Evolutionary conservation across 768 basidiomycete species (phyloP).

Genomic region (Kwoniella dejecticola): DNA sequence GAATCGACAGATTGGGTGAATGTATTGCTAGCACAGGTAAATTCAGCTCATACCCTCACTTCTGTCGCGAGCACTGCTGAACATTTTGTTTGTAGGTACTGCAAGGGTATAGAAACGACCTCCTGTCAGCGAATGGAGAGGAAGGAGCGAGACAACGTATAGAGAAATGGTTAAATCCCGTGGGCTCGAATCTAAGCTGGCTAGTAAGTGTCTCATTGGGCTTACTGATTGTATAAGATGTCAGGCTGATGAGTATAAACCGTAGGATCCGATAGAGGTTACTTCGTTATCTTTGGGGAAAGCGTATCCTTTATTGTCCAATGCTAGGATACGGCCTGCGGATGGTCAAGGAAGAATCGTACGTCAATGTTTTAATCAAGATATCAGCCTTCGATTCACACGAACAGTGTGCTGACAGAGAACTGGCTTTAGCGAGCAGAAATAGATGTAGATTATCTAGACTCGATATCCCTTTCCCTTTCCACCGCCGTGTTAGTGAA

Average conservation of each 20-base stretch:
- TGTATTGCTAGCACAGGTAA: constrained; percentile 74
- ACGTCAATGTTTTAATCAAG: constrained; percentile 21
- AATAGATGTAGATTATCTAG: constrained; percentile 80
- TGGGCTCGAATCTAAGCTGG: constrained; percentile 64
- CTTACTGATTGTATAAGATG: too few species aligned
- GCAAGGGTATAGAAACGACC: constrained; percentile 71
- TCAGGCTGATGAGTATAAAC: too few species aligned
- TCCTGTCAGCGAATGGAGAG: constrained; percentile 72
- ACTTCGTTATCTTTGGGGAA: constrained; percentile 80
- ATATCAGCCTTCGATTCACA: neutral
- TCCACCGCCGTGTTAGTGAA: constrained; percentile 58
- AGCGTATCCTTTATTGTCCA: constrained; percentile 74
- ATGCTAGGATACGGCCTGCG: constrained; percentile 65
- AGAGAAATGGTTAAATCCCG: constrained; percentile 77
- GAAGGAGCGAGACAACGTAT: constrained; percentile 77
- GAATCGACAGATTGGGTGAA: constrained; percentile 95
- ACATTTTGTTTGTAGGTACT: constrained; percentile 62
- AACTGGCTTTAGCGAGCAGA: constrained; percentile 66
- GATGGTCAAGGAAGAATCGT: constrained; percentile 56
- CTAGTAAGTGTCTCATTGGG: constrained; percentile 43
- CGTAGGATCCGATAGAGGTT: constrained; percentile 86
- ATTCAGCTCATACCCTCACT: constrained; percentile 33
- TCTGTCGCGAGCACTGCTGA: too few species aligned
- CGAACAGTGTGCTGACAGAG: neutral
- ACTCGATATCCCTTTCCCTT: constrained; percentile 69